Percentiles rank a stretch among this genome's conserved stretches.
phyloP scores from a whole-genome alignment of 345 rosid species.

The Aquilaria sinensis region DNA sequence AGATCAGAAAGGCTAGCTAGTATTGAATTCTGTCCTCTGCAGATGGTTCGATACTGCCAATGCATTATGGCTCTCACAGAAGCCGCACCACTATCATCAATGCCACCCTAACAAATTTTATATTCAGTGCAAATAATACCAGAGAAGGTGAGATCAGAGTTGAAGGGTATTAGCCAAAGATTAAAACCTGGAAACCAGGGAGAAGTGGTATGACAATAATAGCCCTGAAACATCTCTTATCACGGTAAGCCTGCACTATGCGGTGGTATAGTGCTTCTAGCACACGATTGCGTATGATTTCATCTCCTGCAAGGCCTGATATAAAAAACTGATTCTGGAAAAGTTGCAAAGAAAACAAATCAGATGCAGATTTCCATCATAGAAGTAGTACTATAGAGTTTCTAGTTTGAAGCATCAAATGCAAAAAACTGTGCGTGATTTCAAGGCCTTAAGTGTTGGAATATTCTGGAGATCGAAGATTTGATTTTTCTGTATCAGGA shows the following conservation, averaged over 20 bases:
- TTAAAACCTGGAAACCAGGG: conserved; percentile 84
- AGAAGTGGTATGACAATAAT: conserved; percentile 83
- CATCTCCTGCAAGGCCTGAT: conserved; percentile 94
- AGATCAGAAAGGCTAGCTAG: conserved; percentile 59
- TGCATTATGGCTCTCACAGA: conserved; percentile 97
- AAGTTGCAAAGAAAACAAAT: not conserved
- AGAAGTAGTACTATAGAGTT: no score
- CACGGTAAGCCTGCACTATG: conserved; percentile 69
- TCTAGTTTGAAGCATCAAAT: no score
- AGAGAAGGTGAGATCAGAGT: not conserved
- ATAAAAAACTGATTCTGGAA: conserved; percentile 95
- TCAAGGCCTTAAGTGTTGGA: no score
- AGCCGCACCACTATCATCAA: conserved; percentile 91
- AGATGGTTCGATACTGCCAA: conserved; percentile 92
- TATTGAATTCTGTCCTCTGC: conserved; percentile 83
- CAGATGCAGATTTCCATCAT: no score
- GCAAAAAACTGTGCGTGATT: not conserved
- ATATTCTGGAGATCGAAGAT: no score
- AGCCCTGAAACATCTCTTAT: conserved; percentile 72
- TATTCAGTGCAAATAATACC: not conserved
- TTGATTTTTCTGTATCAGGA: no score
- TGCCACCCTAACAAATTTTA: conserved; percentile 59
- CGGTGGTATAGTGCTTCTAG: conserved; percentile 75
- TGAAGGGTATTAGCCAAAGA: conserved; percentile 1
- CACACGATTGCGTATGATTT: conserved; percentile 66